Evolutionary conservation across 495 filamentous ascomycete genomes (phyloP).

Genomic region (Sordaria brevicollis): DNA sequence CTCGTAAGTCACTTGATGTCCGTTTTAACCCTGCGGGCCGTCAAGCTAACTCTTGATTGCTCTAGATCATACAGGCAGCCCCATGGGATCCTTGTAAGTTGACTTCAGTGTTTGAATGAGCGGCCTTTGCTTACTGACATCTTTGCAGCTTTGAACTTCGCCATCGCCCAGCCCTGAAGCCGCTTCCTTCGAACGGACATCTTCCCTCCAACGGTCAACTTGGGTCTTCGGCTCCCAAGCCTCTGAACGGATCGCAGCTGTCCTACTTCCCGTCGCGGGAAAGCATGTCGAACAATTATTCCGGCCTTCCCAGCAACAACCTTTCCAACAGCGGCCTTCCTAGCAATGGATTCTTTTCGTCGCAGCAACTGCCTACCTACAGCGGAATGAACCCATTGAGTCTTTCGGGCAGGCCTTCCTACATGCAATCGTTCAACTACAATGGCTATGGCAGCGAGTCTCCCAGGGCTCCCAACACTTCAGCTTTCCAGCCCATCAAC

Average conservation of each 20-base stretch:
- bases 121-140: neutral
- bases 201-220: conserved; percentile 14
- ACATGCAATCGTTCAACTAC: conserved; percentile 22
- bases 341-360: conserved; percentile 21
- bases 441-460: conserved; percentile 17
- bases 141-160: conserved; percentile 11
- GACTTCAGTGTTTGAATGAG: neutral
- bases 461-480: conserved; percentile 13
- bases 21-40: neutral
- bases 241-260: neutral
- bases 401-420: conserved; percentile 22
- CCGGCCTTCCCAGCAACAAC: conserved; percentile 12
- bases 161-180: conserved; percentile 12
- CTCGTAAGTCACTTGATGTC: conserved; percentile 10
- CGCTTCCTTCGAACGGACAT: conserved; percentile 14
- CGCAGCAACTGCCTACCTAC: conserved; percentile 19
- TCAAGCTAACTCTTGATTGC: conserved; percentile 1
- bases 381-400: conserved; percentile 35
- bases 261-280: conserved; percentile 9
- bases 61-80: conserved; percentile 17
- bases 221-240: conserved; percentile 4
- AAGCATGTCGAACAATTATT: conserved; percentile 3
- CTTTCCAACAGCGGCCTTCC: conserved; percentile 12
- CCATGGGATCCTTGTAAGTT: conserved; percentile 13
- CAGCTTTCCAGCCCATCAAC: conserved; percentile 14